Percentiles rank a stretch among this genome's conserved stretches.
Conservation (phyloP, 192 early-diverging fungal species). For the Dimargaris xerosporica region DNA sequence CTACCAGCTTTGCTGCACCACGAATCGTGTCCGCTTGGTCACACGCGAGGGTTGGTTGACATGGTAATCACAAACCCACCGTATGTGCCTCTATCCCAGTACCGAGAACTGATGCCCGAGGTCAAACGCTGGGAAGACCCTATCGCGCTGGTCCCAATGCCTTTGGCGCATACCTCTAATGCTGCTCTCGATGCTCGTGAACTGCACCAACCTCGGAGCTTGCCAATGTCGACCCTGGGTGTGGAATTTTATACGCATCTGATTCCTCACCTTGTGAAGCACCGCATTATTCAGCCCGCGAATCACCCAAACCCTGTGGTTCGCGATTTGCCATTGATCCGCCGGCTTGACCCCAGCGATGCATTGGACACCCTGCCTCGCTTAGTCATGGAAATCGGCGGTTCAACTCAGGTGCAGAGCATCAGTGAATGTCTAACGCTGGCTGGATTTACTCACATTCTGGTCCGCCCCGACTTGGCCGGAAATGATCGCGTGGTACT, state of each 20-base stretch:
- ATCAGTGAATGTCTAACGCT: conserved; percentile 29
- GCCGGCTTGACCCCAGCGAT: too few species aligned
- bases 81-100: conserved; percentile 62
- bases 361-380: conserved; percentile 28
- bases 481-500: conserved; percentile 48
- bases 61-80: conserved; percentile 86
- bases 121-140: conserved; percentile 82
- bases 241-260: conserved; percentile 2
- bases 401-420: conserved; percentile 41
- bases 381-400: conserved; percentile 74
- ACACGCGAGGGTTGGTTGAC: conserved; percentile 18
- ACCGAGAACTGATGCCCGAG: conserved; percentile 41
- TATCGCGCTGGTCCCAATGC: conserved; percentile 40
- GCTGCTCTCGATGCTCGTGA: too few species aligned
- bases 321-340: too few species aligned
- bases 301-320: background rate
- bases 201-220: too few species aligned
- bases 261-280: conserved; percentile 1
- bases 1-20: conserved; percentile 10
- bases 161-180: too few species aligned
- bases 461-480: conserved; percentile 69
- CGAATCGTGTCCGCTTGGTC: background rate
- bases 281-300: background rate
- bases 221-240: background rate
- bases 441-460: conserved; percentile 34